phyloP scores from a whole-genome alignment of 164 flowering plant species.

The Aristolochia contorta region DNA sequence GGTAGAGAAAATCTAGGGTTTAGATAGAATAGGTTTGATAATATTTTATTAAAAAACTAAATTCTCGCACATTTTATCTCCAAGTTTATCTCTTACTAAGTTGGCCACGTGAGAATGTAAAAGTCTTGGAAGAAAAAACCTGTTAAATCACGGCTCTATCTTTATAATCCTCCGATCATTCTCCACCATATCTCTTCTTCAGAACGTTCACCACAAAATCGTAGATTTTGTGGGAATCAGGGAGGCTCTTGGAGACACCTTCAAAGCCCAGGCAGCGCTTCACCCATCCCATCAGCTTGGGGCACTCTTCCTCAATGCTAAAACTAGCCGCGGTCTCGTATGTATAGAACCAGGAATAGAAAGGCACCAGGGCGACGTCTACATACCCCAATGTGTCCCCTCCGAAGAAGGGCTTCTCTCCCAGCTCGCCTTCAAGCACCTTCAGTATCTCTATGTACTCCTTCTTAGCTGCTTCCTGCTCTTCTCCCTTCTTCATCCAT shows the following conservation, averaged over 20 bases:
- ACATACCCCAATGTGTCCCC: conserved; percentile 12
- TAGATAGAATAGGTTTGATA: no score
- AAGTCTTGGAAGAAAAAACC: no score
- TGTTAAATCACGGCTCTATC: no score
- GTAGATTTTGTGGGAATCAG: conserved; percentile 6
- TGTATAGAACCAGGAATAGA: conserved; percentile 4
- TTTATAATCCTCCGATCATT: neutral
- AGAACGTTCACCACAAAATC: conserved; percentile 1
- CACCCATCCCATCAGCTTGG: conserved; percentile 9
- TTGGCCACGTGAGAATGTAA: no score
- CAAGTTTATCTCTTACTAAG: no score
- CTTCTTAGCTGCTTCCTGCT: conserved; percentile 7
- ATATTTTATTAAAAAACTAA: no score
- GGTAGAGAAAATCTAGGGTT: no score
- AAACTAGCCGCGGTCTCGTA: conserved; percentile 9
- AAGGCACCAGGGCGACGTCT: conserved; percentile 8
- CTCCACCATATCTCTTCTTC: conserved; percentile 6
- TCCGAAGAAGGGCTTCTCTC: conserved; percentile 13
- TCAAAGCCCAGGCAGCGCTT: conserved; percentile 13
- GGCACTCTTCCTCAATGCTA: conserved; percentile 13
- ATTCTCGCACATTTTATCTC: no score
- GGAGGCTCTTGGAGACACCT: conserved; percentile 11
- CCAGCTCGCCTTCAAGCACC: conserved; percentile 11
- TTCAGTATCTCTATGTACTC: conserved; percentile 9
- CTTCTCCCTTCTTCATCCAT: conserved; percentile 15